Evolutionary conservation across 73 alveolate species (phyloP).

Genomic region (Tetrahymena malaccensis): DNA sequence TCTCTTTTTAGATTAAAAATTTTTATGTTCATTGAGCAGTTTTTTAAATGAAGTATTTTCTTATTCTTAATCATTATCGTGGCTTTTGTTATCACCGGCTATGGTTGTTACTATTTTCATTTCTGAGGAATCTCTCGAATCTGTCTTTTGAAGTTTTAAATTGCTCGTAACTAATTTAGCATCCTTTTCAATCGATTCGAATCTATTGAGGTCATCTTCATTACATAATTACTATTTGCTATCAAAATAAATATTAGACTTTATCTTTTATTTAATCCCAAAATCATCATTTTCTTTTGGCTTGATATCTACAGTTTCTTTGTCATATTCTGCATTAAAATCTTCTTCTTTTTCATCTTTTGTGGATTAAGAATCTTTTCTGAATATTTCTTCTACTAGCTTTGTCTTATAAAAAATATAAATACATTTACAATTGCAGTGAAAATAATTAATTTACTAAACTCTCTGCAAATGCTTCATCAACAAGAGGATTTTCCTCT

Average conservation of each 20-base stretch:
- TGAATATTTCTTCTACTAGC: not conserved
- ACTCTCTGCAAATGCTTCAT: not conserved
- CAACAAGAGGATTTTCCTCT: not conserved
- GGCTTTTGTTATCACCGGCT: not conserved
- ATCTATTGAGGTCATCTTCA: not conserved
- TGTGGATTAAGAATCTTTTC: not conserved
- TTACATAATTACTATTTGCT: not conserved
- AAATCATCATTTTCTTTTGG: not conserved
- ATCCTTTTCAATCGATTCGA: not conserved
- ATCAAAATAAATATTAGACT: not conserved
- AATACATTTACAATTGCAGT: too few species aligned
- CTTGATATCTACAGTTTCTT: not conserved
- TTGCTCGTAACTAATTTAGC: not conserved
- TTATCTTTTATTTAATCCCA: not conserved
- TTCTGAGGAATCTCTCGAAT: not conserved
- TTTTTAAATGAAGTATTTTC: not conserved
- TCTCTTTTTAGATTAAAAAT: not conserved
- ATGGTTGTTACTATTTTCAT: not conserved
- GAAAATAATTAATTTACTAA: not conserved
- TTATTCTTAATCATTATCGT: not conserved
- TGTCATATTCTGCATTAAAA: not conserved
- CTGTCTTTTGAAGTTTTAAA: not conserved
- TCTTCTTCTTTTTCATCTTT: not conserved
- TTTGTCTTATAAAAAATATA: not conserved
- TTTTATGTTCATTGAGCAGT: not conserved